Conservation (phyloP, 1,284 basidiomycete genomes). For the Cystobasidium pallidum region DNA sequence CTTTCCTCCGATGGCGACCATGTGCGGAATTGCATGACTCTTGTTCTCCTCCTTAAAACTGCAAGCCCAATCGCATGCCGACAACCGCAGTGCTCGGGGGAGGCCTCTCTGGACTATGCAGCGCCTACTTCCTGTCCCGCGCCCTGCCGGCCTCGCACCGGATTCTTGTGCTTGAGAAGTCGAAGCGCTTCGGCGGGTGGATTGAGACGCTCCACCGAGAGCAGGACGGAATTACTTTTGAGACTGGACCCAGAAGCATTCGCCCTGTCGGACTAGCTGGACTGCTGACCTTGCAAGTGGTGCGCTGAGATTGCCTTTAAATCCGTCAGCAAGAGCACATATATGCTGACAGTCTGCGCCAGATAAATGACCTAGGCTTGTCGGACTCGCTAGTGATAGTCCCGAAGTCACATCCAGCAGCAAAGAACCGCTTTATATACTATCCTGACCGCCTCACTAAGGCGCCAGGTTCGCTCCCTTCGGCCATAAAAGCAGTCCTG, state of each 20-base stretch:
- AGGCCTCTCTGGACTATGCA: conserved; percentile 77
- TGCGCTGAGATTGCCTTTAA: conserved; percentile 60
- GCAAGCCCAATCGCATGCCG: conserved; percentile 5
- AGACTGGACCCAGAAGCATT: conserved; percentile 80
- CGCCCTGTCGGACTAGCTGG: conserved; percentile 69
- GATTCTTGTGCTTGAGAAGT: conserved; percentile 73
- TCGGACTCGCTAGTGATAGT: conserved; percentile 66
- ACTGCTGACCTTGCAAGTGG: conserved; percentile 68
- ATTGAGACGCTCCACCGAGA: conserved; percentile 64
- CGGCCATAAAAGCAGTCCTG: conserved; percentile 54
- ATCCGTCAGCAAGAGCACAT: no score
- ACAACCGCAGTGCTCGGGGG: conserved; percentile 74
- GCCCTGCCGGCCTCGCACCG: conserved; percentile 63
- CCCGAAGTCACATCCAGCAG: conserved; percentile 68
- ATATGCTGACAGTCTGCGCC: conserved; percentile 28
- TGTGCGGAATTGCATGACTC: no score
- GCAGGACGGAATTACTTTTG: conserved; percentile 65
- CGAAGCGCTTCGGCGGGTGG: conserved; percentile 78
- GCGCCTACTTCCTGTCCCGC: conserved; percentile 74
- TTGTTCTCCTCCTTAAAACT: not conserved
- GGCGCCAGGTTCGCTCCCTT: conserved; percentile 61
- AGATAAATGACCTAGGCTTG: conserved; percentile 76
- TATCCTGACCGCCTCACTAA: conserved; percentile 64
- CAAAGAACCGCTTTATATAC: conserved; percentile 73
- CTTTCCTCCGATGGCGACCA: no score